Evolutionary conservation across 2,329 filamentous ascomycete genomes (phyloP), one percentile per base, ranked within the genome.

Genomic region (Colletotrichum camelliae): DNA sequence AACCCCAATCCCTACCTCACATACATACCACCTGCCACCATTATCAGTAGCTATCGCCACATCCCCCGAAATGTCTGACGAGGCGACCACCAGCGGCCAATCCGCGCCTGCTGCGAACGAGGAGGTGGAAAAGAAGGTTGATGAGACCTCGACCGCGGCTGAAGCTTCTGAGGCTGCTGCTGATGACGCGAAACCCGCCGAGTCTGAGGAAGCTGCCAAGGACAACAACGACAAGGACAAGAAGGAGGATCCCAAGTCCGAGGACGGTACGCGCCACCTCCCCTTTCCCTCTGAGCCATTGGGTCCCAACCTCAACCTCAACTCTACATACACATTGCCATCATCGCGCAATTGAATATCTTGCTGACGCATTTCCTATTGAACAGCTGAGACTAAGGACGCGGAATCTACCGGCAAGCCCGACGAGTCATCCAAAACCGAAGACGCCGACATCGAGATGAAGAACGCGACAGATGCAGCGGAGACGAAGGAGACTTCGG

Each of bases 401-500:
- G 67, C 80, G 75, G 81, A 83, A 67, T 79, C 79, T 70, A 75
- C 80, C 58, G 83, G 82, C 65, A 83, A 82, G 66, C 64, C 82
- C 18, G 76, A 80, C 74, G 82, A 84, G 60, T 76, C 79, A 71
- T 78, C 83, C 77, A 78, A 83, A 61, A 83, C 82, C 35, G 74
- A 76, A 43, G 85, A 86, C 70, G 80, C 79, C 77, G 88, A 88
- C 77, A 91, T 91, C 13, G 94, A 96, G 83, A 94, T 93, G 29
- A 92, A 92, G 88, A 93, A 95, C 70, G 93, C 93, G 78, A 91
- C 93, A 82, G 89, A 91, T 61, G 91, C 93, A 4, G 76, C 80
- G 80, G 74, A 76, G 21, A 27, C 70, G 77, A 83, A 85, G 71
- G 83, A 85, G 80, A 82, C 80, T 64, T 77, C 80, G 27, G 81